Evolutionary conservation across 1,139 yeast genomes (phyloP).

Genomic region (Blastobotrys apis): DNA sequence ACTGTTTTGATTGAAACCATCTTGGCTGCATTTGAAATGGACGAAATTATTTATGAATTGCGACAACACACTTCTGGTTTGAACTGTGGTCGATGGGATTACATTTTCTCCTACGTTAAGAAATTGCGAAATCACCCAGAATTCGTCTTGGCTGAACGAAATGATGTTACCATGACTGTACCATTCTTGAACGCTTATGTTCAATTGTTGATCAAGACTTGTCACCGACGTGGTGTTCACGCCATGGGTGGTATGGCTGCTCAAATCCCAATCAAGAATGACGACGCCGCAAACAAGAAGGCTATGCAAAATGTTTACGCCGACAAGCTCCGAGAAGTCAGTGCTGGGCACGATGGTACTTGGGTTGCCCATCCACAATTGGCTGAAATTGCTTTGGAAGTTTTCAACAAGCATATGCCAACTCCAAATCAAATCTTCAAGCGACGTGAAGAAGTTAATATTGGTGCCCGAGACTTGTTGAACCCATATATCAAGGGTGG

Average conservation of each 20-base stretch:
- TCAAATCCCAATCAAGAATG: constrained; percentile 71
- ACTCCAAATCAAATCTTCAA: constrained; percentile 75
- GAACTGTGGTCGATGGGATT: constrained; percentile 84
- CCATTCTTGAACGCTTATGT: constrained; percentile 74
- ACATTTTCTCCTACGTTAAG: constrained; percentile 69
- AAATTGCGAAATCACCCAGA: constrained; percentile 60
- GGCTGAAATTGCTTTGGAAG: constrained; percentile 69
- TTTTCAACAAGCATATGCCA: constrained; percentile 77
- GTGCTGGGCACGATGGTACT: constrained; percentile 75
- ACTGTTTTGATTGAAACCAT: constrained; percentile 76
- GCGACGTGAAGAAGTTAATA: constrained; percentile 44
- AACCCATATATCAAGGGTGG: constrained; percentile 67
- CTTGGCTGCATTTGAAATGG: constrained; percentile 77
- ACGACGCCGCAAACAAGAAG: constrained; percentile 55
- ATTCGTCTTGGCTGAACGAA: constrained; percentile 65
- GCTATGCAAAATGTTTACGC: constrained; percentile 70
- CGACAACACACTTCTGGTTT: constrained; percentile 72
- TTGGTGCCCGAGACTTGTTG: constrained; percentile 65
- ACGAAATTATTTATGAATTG: constrained; percentile 71
- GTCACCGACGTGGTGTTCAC: constrained; percentile 71
- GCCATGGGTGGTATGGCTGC: constrained; percentile 90
- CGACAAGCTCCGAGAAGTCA: constrained; percentile 71
- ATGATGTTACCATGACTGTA: constrained; percentile 69
- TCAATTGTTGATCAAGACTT: constrained; percentile 59
- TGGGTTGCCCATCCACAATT: constrained; percentile 83